phyloP scores from a whole-genome alignment of 352 stramenopile species.

The Globisporangium emineosum region DNA sequence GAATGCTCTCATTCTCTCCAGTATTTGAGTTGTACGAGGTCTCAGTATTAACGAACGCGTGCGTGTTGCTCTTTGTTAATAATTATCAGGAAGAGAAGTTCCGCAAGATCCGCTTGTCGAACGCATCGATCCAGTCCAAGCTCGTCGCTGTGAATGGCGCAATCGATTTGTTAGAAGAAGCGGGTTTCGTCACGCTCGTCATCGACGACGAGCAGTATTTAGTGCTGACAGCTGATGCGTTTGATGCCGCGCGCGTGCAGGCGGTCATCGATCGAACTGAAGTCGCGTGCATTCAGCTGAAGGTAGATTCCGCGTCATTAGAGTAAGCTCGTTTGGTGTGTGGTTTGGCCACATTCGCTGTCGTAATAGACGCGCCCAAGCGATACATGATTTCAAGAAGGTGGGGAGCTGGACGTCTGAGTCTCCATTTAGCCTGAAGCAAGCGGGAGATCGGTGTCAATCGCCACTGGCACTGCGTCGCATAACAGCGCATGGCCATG shows the following conservation, averaged over 20 bases:
- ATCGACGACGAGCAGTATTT: slow-evolving; percentile 58
- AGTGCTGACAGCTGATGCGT: slow-evolving; percentile 36
- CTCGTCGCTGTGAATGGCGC: slow-evolving; percentile 53
- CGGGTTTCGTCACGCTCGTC: slow-evolving; percentile 38
- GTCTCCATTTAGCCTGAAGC: too few relatives aligned
- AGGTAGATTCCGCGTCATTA: slow-evolving; percentile 41
- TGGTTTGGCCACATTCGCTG: neutral
- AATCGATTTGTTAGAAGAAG: slow-evolving; percentile 55
- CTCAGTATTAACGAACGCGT: neutral
- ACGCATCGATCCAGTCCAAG: slow-evolving; percentile 59
- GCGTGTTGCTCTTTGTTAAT: neutral
- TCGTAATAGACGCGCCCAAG: neutral
- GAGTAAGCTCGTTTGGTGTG: neutral
- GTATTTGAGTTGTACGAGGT: neutral
- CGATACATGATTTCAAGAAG: neutral
- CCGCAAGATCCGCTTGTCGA: slow-evolving; percentile 59
- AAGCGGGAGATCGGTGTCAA: too few relatives aligned
- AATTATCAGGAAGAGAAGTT: slow-evolving; percentile 62
- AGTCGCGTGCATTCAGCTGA: slow-evolving; percentile 65
- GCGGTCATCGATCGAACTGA: slow-evolving; percentile 56
- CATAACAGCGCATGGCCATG: too few relatives aligned
- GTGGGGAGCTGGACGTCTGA: too few relatives aligned
- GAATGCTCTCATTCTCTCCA: neutral
- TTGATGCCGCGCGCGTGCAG: slow-evolving; percentile 45
- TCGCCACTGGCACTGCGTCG: too few relatives aligned